phyloP scores from a whole-genome alignment of 768 basidiomycete genomes.

The Mrakia hoshinonis region DNA sequence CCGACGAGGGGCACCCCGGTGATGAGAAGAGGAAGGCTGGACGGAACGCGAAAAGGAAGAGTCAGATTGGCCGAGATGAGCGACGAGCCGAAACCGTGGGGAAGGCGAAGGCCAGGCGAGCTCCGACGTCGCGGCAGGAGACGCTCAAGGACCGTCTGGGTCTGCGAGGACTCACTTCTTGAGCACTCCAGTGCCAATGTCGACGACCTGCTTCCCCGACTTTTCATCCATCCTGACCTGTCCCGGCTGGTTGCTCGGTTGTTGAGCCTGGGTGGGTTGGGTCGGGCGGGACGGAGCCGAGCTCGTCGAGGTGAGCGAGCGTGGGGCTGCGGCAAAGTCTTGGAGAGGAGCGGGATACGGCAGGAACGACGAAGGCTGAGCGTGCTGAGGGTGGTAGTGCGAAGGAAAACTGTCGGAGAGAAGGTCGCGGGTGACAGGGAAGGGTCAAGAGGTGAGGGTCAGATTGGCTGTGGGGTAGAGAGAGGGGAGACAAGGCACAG shows the following conservation, averaged over 20 bases:
- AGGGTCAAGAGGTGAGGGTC: neutral
- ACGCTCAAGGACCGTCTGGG: neutral
- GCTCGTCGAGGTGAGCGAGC: neutral
- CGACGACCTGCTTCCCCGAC: neutral
- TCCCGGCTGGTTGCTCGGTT: neutral
- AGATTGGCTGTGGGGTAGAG: neutral
- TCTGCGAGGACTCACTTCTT: neutral
- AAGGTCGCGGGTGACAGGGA: neutral
- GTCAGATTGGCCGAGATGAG: neutral
- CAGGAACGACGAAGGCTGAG: neutral
- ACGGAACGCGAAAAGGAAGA: neutral
- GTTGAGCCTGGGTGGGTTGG: no score
- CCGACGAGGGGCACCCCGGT: slow-evolving; percentile 74
- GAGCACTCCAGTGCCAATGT: neutral
- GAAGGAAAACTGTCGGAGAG: neutral
- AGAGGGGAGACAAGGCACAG: neutral
- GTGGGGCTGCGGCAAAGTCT: neutral
- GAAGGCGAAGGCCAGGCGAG: neutral
- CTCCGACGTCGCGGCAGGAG: neutral
- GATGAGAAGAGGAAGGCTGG: slow-evolving; percentile 68
- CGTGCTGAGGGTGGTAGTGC: neutral
- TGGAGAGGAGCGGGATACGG: neutral
- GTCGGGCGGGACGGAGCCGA: neutral
- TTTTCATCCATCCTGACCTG: neutral
- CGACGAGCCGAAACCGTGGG: neutral